Base-by-base conservation (phyloP, 805 yeast species). In the Candida coquimbonensis region DNA sequence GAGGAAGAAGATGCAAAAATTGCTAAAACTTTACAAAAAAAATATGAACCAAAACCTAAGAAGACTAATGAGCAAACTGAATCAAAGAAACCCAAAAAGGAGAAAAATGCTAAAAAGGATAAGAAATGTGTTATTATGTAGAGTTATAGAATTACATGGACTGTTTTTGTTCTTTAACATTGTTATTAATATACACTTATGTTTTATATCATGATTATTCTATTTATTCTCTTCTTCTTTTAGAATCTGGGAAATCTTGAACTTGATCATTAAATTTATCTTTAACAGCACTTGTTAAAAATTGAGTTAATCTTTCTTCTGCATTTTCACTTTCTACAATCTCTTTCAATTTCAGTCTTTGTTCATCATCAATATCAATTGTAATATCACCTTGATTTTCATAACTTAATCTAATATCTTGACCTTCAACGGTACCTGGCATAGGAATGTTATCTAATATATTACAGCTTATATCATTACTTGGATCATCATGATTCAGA, bases 311-410 rank as follows among this genome's bases (percentile, higher is more conserved):
- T 27, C 80, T 84, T 51, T 79, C 87, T 60, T 89, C 96, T 4
- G 91, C 87, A 56, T 87, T 82, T 5, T 82, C 95, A 46, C 95
- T 81, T 51, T 79, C 74, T 51, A 89, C 74, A 24, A 91, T 87
- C 36, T 73, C 77, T 56, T 84, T 86, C 24, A 91, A 68, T 57
- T 75, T 70, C 53, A 70, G 68, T 53, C 93, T 74, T 56, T 83
- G 78, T 43, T 74, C 82, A 31, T 72, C 70, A 43, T 70, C 69
- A 17, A 74, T 70, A 31, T 72, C 79, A 11, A 68, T 69, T 21
- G 67, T 72, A 5, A 61, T 49, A 25, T 69, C 74, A 14, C 55
- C 60, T 8, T 69, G 76, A 35, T 66, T 68, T 40, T 80, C 78
- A 60, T 81, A 62, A 13, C 80, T 71, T 57, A 77, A 79, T 47